A percentile compares a stretch with the other conserved stretches of the same genome.
phyloP scores from a whole-genome alignment of 2,329 filamentous ascomycete genomes.

The Colletotrichum sp. region DNA sequence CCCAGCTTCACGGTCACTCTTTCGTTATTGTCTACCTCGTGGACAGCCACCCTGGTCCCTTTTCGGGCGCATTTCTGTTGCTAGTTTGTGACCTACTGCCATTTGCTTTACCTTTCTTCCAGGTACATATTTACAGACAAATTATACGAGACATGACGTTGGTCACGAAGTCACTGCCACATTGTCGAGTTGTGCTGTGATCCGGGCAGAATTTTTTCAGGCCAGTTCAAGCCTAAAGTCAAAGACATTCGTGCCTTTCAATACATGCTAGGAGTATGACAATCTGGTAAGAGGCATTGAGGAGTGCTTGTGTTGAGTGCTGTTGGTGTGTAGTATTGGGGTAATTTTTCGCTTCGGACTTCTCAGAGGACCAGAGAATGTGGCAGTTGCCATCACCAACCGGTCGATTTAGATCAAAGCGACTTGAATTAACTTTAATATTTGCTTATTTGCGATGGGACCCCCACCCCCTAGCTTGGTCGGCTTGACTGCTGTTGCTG shows the following conservation, averaged over 20 bases:
- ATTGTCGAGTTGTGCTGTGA: neutral
- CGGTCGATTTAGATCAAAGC: neutral
- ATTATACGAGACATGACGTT: neutral
- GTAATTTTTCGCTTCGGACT: neutral
- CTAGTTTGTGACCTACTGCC: neutral
- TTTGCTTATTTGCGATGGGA: neutral
- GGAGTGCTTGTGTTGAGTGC: neutral
- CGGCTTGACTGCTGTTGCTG: neutral
- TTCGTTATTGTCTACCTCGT: neutral
- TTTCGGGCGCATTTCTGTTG: neutral
- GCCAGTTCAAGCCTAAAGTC: neutral
- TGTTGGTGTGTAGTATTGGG: neutral
- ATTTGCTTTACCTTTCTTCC: neutral
- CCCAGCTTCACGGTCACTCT: neutral
- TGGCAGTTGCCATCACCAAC: neutral
- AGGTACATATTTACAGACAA: neutral
- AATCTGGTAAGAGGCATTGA: neutral
- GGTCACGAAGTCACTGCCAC: neutral
- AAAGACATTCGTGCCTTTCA: neutral
- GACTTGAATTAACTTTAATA: neutral
- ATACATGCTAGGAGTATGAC: neutral
- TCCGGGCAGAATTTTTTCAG: neutral
- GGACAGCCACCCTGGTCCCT: neutral
- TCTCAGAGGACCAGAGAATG: neutral
- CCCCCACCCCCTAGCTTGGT: neutral